These are phyloP conservation scores for Domatiomyces catenatus DNA, from an alignment of 2,329 filamentous ascomycete genomes.

Conservation along the genomic window DNA sequence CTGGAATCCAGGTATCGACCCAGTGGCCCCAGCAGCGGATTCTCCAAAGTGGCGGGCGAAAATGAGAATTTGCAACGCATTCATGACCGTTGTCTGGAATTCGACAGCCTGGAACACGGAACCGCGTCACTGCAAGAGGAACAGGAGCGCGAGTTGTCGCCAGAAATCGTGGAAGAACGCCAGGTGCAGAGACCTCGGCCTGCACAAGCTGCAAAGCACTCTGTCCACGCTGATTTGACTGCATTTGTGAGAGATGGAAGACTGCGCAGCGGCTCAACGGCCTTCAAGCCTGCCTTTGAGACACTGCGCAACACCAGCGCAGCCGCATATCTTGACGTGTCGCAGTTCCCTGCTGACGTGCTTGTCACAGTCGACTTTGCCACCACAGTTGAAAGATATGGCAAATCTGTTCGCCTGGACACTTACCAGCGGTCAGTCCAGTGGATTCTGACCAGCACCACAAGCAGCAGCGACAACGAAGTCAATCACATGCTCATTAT, in stretches of 20 bases:
- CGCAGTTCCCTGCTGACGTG: conserved; percentile 26
- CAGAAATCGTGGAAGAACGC: conserved; percentile 47
- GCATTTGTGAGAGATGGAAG: conserved; percentile 19
- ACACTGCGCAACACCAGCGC: conserved; percentile 1
- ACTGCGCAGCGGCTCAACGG: conserved; percentile 10
- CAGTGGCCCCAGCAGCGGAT: background rate
- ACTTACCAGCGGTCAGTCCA: conserved; percentile 38
- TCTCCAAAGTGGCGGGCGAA: background rate
- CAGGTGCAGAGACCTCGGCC: conserved; percentile 36
- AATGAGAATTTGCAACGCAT: background rate
- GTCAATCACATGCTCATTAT: conserved; percentile 35
- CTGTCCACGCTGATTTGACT: background rate
- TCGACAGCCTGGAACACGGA: background rate
- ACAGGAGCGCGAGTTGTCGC: conserved; percentile 49
- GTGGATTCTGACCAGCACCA: conserved; percentile 33
- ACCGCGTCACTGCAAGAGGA: conserved; percentile 33
- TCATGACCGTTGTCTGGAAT: background rate
- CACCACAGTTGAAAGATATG: conserved; percentile 26
- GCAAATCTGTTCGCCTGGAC: conserved; percentile 23
- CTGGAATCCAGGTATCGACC: background rate
- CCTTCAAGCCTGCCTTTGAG: conserved; percentile 3
- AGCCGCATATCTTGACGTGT: conserved; percentile 2
- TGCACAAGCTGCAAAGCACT: conserved; percentile 28
- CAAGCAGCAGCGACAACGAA: conserved; percentile 5
- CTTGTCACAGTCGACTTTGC: conserved; percentile 39